Conservation (phyloP, 2,329 filamentous ascomycete species). For the Sphaerulina vaccinii region DNA sequence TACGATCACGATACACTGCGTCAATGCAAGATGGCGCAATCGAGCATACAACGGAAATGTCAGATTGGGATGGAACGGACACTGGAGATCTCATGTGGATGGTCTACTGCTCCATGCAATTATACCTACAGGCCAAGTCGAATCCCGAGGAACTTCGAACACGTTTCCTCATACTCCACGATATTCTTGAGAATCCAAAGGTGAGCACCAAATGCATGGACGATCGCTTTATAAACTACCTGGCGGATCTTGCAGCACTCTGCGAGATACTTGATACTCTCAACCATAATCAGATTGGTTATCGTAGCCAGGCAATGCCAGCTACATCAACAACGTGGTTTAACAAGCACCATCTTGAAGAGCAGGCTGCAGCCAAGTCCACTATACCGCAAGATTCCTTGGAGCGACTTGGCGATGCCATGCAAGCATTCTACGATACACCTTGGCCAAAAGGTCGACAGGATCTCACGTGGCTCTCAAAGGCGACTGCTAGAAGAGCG, state of each 20-base stretch:
- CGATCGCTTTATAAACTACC: neutral
- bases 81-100: neutral
- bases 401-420: neutral
- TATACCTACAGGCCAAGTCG: neutral
- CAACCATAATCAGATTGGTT: neutral
- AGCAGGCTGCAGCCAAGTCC: neutral
- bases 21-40: neutral
- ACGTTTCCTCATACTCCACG: neutral
- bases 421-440: neutral
- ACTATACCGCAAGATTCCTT: neutral
- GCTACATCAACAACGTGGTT: neutral
- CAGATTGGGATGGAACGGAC: neutral
- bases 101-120: neutral
- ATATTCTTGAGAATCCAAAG: too few relatives aligned
- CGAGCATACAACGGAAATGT: neutral
- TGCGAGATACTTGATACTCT: neutral
- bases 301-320: neutral
- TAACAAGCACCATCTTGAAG: neutral
- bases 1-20: neutral
- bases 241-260: neutral
- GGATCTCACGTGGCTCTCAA: neutral
- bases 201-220: too few relatives aligned
- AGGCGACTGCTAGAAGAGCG: neutral
- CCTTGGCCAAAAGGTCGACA: constrained; percentile 2
- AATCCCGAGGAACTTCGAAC: neutral